Base-by-base conservation (phyloP, 805 yeast genomes). In the Kodamaea hsintzibuensis region DNA sequence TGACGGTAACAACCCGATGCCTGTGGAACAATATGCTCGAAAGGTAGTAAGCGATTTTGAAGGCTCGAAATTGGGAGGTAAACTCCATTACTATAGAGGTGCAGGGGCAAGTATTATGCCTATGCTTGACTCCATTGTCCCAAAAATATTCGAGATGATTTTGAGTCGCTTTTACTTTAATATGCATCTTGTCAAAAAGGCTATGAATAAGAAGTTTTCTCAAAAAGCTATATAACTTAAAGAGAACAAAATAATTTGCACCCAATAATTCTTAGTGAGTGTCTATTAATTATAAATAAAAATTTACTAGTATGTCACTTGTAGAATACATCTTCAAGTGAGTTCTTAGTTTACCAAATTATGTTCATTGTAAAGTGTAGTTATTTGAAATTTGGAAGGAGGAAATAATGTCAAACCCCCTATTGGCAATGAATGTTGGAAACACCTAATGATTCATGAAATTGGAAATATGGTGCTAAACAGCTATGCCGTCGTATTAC, bases 11-110 rank as follows among this genome's bases (percentile, higher is more conserved):
- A 69, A 70, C 17, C 93, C 95, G 25, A 82, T 85, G 81, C 51
- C 70, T 1, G 79, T 89, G 0, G 83, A 78, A n/a, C 65, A 51
- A 0, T 89, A 84, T 62, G 91, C 91, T 1, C 60, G 61, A 16
- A 63, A 74, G 47, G 83, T 87, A 0, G 82, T 82, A n/a, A 63
- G 67, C 40, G 88, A 84, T 58, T 74, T 76, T 51, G 54, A 51
- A 27, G 25, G 40, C 13, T 37, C 40, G 7, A 39, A 39, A 12
- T 33, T 42, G 22, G 42, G 51, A 33, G 51, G 51, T 8, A 14
- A 30, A 8, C 42, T 48, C 27, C 13, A 50, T 43, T 50, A 42
- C 19, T 51, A 39, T 27, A 35, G 54, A 12, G 54, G 54, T 7
- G 19, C 45, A 3, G 46, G 16, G 47, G 40, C 54, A 14, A 16